Conservation (phyloP, 768 basidiomycete genomes). For the Trametes cubensis region DNA sequence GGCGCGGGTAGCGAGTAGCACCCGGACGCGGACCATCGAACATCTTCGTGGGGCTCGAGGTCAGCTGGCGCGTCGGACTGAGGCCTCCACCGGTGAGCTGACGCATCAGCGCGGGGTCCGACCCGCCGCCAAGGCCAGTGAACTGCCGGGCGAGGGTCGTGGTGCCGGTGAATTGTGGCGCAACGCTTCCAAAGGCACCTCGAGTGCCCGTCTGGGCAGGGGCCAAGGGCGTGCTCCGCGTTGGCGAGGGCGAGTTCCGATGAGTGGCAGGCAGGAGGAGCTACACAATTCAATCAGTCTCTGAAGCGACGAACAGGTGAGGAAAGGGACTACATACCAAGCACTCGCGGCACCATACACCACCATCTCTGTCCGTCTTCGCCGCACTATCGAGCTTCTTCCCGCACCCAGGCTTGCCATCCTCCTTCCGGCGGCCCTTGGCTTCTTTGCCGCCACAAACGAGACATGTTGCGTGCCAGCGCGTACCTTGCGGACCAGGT, state of each 20-base stretch:
- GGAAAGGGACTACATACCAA: slow-evolving; percentile 49
- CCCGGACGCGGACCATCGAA: slow-evolving; percentile 46
- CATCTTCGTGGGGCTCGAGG: slow-evolving; percentile 72
- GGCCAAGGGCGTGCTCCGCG: slow-evolving; percentile 45
- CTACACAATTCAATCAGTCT: slow-evolving; percentile 38
- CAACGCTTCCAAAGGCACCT: slow-evolving; percentile 37
- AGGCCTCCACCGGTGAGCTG: slow-evolving; percentile 71
- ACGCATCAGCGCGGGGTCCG: slow-evolving; percentile 40
- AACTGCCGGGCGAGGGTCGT: slow-evolving; percentile 78
- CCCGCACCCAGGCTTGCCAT: slow-evolving; percentile 73
- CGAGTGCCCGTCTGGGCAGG: slow-evolving; percentile 47
- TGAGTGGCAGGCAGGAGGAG: slow-evolving; percentile 54
- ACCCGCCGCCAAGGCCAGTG: slow-evolving; percentile 56
- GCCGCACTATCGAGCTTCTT: slow-evolving; percentile 85
- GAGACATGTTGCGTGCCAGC: slow-evolving; percentile 79
- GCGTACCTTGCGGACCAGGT: slow-evolving; percentile 78
- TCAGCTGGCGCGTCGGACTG: slow-evolving; percentile 68
- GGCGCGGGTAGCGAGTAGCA: slow-evolving; percentile 52
- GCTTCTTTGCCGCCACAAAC: slow-evolving; percentile 75
- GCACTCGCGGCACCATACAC: slow-evolving; percentile 86
- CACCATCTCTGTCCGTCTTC: slow-evolving; percentile 66
- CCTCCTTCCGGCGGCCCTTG: slow-evolving; percentile 50
- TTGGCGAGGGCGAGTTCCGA: slow-evolving; percentile 58
- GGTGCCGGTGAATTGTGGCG: slow-evolving; percentile 65
- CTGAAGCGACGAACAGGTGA: background rate